Percentiles rank a stretch among this genome's conserved stretches.
Evolutionary conservation across 2,329 filamentous ascomycete species (phyloP).

Genomic region (Pestalotiopsis sp.): DNA sequence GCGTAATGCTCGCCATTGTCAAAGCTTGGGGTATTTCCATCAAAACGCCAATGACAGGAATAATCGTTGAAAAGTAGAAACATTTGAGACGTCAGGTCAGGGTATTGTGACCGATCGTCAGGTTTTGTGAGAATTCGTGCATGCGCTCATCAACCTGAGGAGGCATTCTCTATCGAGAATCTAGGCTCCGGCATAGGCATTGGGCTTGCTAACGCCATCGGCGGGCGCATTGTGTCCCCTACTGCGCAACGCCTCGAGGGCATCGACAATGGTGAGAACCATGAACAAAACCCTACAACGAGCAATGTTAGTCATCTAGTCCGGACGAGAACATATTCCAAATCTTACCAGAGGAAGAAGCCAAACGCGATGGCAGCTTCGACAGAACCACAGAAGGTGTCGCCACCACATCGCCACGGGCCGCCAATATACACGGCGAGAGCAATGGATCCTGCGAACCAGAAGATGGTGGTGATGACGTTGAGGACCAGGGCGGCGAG

Average conservation of each 20-base stretch:
- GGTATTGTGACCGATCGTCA: no score
- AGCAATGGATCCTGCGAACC: conserved; percentile 86
- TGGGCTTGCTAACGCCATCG: conserved; percentile 19
- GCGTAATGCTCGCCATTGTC: neutral
- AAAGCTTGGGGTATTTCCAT: conserved; percentile 1
- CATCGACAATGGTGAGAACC: conserved; percentile 49
- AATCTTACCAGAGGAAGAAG: conserved; percentile 60
- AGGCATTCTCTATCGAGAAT: neutral
- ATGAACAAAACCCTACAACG: conserved; percentile 49
- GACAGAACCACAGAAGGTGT: conserved; percentile 57
- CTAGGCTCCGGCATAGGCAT: conserved; percentile 29
- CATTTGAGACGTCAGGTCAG: no score
- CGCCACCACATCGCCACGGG: conserved; percentile 49
- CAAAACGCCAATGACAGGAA: neutral
- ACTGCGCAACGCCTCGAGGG: conserved; percentile 44
- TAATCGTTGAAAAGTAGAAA: no score
- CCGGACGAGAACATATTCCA: neutral
- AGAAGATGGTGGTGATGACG: conserved; percentile 78
- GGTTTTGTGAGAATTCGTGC: neutral
- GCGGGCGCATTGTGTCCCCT: conserved; percentile 35
- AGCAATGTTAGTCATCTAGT: neutral
- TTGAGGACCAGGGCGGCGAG: conserved; percentile 70
- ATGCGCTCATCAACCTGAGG: neutral
- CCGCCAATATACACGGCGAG: conserved; percentile 67
- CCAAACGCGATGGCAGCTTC: conserved; percentile 69